Conservation (phyloP, 2,329 filamentous ascomycete genomes). For the Colletotrichum sp. region DNA sequence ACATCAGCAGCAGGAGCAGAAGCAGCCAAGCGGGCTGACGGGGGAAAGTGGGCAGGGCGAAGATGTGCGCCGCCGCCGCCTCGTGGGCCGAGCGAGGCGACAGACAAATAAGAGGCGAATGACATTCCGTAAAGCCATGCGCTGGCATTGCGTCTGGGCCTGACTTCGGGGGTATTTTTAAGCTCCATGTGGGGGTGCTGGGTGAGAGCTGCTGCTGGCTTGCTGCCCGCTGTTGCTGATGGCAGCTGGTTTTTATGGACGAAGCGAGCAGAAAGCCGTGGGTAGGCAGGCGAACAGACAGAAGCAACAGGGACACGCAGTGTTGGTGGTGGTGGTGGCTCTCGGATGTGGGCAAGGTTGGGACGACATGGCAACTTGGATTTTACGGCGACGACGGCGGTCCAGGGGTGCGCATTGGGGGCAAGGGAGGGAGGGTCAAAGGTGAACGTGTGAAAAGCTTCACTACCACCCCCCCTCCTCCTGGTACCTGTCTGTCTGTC, state of each 20-base stretch:
- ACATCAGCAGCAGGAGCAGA: background rate
- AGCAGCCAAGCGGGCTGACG: background rate
- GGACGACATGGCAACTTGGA: background rate
- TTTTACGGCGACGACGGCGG: background rate
- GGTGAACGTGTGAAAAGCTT: background rate
- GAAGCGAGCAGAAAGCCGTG: background rate
- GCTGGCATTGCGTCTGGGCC: constrained; percentile 1
- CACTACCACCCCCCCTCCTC: background rate
- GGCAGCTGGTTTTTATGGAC: background rate
- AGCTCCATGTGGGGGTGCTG: constrained; percentile 1
- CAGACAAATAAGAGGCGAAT: background rate
- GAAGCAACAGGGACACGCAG: background rate
- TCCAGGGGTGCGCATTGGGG: background rate
- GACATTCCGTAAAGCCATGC: background rate
- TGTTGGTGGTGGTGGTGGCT: background rate
- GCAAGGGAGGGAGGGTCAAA: background rate
- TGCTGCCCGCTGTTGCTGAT: background rate
- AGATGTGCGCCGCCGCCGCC: background rate
- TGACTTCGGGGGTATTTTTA: background rate
- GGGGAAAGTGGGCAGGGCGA: background rate
- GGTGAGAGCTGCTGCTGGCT: background rate
- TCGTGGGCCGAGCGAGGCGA: constrained; percentile 2
- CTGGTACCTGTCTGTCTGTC: background rate
- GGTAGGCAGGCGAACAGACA: too few relatives aligned
- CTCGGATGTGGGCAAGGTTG: background rate